Percentiles rank a stretch among this genome's conserved stretches.
phyloP scores from a whole-genome alignment of 2,329 filamentous ascomycete genomes.

The Leptographium wingfieldii region DNA sequence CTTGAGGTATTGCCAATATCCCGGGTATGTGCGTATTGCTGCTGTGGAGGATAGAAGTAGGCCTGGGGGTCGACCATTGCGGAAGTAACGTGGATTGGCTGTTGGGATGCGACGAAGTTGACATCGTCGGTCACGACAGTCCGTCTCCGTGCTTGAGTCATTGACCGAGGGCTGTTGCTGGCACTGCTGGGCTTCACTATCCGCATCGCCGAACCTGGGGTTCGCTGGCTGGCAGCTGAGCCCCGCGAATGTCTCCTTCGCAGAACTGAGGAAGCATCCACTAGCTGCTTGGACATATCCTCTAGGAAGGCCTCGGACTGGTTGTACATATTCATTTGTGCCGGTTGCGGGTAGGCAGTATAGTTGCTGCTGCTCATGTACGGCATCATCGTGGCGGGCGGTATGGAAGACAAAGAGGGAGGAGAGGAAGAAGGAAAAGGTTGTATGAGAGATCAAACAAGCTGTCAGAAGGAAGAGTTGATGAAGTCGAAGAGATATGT shows the following conservation, averaged over 20 bases:
- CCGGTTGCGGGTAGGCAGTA: constrained; percentile 15
- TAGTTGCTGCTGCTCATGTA: constrained; percentile 18
- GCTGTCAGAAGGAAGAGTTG: neutral
- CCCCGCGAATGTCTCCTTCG: constrained; percentile 33
- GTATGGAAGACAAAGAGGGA: neutral
- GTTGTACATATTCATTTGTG: constrained; percentile 6
- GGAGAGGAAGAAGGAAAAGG: neutral
- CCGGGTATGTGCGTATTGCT: constrained; percentile 2
- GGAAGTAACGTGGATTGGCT: neutral
- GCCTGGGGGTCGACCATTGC: neutral
- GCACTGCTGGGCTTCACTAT: constrained; percentile 48
- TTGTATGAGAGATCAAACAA: neutral
- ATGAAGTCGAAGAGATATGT: neutral
- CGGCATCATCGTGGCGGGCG: constrained; percentile 11
- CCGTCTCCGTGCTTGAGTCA: constrained; percentile 38
- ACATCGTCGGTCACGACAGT: constrained; percentile 38
- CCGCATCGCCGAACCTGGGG: constrained; percentile 36
- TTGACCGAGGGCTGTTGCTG: constrained; percentile 53
- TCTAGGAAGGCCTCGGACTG: constrained; percentile 35
- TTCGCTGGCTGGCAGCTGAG: constrained; percentile 36
- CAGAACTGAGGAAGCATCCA: constrained; percentile 27
- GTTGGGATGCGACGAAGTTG: neutral
- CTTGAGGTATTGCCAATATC: constrained; percentile 1
- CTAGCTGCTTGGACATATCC: constrained; percentile 39
- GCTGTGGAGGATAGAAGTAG: constrained; percentile 11